phyloP scores from a whole-genome alignment of 352 stramenopile genomes.

The Pythium myriotylum region DNA sequence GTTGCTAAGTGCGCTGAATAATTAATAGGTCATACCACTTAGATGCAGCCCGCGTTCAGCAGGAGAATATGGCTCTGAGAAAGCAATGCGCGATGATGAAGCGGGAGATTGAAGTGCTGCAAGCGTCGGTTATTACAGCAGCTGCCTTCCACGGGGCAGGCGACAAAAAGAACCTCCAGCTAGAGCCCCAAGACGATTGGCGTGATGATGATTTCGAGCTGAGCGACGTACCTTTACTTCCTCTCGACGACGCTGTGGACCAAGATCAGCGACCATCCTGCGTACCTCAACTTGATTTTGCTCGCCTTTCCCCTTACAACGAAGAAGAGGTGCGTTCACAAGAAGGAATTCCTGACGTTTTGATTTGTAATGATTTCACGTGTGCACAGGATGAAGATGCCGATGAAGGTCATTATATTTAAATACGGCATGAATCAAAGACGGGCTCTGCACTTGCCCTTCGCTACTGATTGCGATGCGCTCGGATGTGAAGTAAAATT shows the following conservation, averaged over 20 bases:
- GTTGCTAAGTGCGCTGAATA: not conserved
- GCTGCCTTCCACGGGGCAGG: constrained; percentile 8
- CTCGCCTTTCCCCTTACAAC: constrained; percentile 47
- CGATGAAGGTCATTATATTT: constrained; percentile 37
- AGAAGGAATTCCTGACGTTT: not conserved
- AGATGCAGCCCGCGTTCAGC: constrained; percentile 51
- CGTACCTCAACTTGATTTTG: constrained; percentile 58
- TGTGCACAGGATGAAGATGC: constrained; percentile 40
- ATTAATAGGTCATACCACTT: not conserved
- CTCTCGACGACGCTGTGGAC: constrained; percentile 13
- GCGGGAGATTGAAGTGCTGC: constrained; percentile 50
- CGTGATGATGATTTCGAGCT: constrained; percentile 13
- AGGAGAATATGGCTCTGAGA: constrained; percentile 64
- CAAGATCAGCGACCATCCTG: constrained; percentile 21
- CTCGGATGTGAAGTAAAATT: constrained; percentile 47
- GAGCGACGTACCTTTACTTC: constrained; percentile 14
- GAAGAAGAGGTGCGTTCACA: constrained; percentile 39
- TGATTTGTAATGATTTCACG: not conserved
- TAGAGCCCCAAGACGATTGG: constrained; percentile 17
- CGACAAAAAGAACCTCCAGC: not conserved
- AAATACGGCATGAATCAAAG: constrained; percentile 11
- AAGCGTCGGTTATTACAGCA: constrained; percentile 32
- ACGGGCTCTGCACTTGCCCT: too few relatives aligned
- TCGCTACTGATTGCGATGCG: not conserved
- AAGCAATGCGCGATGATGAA: constrained; percentile 51